Evolutionary conservation across 352 stramenopile genomes (phyloP).

Genomic region (Globisporangium splendens): DNA sequence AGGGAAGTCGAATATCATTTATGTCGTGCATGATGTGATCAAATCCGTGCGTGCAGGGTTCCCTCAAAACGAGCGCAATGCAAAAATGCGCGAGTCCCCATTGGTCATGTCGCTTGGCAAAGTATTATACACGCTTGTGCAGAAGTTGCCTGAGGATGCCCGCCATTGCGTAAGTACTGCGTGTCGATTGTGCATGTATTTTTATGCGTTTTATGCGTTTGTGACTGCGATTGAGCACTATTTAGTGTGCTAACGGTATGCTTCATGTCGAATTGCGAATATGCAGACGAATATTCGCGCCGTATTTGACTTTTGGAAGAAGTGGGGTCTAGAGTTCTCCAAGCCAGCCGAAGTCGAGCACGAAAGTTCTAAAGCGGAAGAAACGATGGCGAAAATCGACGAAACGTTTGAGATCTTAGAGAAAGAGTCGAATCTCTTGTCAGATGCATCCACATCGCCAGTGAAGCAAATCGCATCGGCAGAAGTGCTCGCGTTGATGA

Average conservation of each 20-base stretch:
- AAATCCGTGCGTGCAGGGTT: constrained; percentile 68
- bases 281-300: constrained; percentile 61
- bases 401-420: constrained; percentile 61
- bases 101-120: constrained; percentile 67
- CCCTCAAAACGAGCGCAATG: constrained; percentile 70
- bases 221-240: background rate
- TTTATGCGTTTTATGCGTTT: background rate
- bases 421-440: constrained; percentile 43
- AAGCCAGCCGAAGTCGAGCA: constrained; percentile 21
- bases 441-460: constrained; percentile 65
- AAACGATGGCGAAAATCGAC: constrained; percentile 53
- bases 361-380: constrained; percentile 29
- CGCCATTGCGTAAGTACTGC: constrained; percentile 58
- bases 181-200: constrained; percentile 3
- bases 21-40: constrained; percentile 81
- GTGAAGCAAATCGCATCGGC: constrained; percentile 57
- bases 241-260: constrained; percentile 3
- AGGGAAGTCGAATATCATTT: constrained; percentile 72
- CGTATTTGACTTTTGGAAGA: constrained; percentile 81
- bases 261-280: background rate
- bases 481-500: constrained; percentile 79
- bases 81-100: constrained; percentile 65
- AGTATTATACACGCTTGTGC: constrained; percentile 54
- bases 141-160: constrained; percentile 57
- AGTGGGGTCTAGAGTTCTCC: constrained; percentile 73